These are phyloP conservation scores for Balamuthia mandrillaris DNA, from an alignment of 208 protist species.

Conservation along the genomic window DNA sequence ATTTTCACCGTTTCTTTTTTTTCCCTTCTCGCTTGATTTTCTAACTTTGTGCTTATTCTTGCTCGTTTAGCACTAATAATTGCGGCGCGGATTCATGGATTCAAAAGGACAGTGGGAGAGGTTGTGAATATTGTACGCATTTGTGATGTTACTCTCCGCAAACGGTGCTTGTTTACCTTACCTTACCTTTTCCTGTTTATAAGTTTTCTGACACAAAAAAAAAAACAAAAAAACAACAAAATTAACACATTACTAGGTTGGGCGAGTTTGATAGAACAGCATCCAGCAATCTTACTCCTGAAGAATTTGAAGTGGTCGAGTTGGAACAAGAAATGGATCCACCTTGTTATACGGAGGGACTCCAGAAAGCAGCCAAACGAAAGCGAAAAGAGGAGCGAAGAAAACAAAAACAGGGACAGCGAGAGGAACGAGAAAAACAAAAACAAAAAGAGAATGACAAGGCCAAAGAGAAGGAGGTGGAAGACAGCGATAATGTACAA, in stretches of 20 bases:
- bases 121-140: constrained; percentile 68
- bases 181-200: not conserved
- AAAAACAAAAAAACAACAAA: too few species aligned
- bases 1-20: not conserved
- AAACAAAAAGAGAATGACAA: not conserved
- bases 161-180: not conserved
- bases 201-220: too few species aligned
- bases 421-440: not conserved
- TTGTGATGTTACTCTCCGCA: constrained; percentile 67
- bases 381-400: not conserved
- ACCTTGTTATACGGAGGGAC: constrained; percentile 55
- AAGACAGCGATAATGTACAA: not conserved
- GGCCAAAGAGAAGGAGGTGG: not conserved
- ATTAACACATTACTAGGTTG: constrained; percentile 43
- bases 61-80: constrained; percentile 62
- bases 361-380: not conserved
- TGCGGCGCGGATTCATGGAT: constrained; percentile 71
- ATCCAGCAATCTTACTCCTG: constrained; percentile 46
- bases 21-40: not conserved
- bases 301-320: constrained; percentile 69
- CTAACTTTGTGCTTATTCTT: not conserved
- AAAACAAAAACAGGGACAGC: not conserved
- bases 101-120: constrained; percentile 68
- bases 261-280: constrained; percentile 70
- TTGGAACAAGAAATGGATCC: constrained; percentile 68